Conservation (phyloP, 2,329 filamentous ascomycete genomes). For the Alternaria sp. region DNA sequence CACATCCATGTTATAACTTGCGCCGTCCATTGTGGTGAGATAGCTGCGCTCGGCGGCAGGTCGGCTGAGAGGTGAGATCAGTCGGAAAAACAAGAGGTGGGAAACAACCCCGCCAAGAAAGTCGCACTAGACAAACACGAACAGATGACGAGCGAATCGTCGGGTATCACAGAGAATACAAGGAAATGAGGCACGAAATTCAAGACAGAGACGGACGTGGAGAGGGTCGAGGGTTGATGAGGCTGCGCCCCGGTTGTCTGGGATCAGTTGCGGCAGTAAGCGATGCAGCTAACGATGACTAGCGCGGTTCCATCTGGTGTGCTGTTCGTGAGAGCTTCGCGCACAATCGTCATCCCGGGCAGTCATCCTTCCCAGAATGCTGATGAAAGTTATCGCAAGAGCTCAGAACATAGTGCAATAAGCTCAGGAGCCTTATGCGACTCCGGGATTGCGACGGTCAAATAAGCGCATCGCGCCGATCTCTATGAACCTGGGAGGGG, state of each 20-base stretch:
- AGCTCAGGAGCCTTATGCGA: neutral
- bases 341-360: slow-evolving; percentile 11
- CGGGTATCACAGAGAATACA: slow-evolving; percentile 32
- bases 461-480: neutral
- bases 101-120: slow-evolving; percentile 3
- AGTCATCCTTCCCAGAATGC: neutral
- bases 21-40: slow-evolving; percentile 60
- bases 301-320: slow-evolving; percentile 19
- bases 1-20: slow-evolving; percentile 44
- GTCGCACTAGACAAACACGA: neutral
- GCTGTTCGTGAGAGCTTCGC: slow-evolving; percentile 29
- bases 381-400: neutral
- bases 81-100: neutral
- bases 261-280: slow-evolving; percentile 14
- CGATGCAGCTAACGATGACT: slow-evolving; percentile 13
- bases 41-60: neutral
- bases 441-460: neutral
- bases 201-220: slow-evolving; percentile 5
- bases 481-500: neutral
- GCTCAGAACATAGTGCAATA: neutral
- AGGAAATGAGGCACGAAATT: neutral
- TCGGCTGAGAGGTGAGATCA: neutral
- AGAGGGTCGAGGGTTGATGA: slow-evolving; percentile 16
- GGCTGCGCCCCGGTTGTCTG: slow-evolving; percentile 13
- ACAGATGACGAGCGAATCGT: slow-evolving; percentile 5